A percentile compares a stretch with the other conserved stretches of the same genome.
These are phyloP conservation scores for Suillus variegatus DNA, from an alignment of 768 basidiomycete genomes.

Conservation along the genomic window DNA sequence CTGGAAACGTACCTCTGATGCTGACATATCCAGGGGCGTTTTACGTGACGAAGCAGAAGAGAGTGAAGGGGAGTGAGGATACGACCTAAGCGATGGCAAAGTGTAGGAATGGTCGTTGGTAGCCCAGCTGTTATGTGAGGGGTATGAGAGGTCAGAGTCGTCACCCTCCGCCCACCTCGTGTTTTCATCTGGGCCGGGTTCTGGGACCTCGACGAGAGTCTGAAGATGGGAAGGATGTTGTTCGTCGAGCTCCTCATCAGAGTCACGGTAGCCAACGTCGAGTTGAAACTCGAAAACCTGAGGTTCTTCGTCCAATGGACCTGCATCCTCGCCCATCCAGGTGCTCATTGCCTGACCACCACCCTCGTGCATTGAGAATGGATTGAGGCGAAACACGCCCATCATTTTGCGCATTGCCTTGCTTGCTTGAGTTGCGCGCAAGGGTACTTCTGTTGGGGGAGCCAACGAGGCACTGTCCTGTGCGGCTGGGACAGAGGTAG, in stretches of 20 bases:
- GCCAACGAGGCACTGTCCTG: constrained; percentile 42
- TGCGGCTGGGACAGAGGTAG: constrained; percentile 27
- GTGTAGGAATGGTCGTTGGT: constrained; percentile 30
- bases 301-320: constrained; percentile 62
- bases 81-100: constrained; percentile 30
- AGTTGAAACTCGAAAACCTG: constrained; percentile 69
- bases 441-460: constrained; percentile 66
- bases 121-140: constrained; percentile 29
- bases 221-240: constrained; percentile 18
- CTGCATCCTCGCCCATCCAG: constrained; percentile 53
- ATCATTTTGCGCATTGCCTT: constrained; percentile 75
- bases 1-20: constrained; percentile 27
- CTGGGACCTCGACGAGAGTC: constrained; percentile 7
- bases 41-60: constrained; percentile 28
- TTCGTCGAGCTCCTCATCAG: constrained; percentile 13
- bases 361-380: constrained; percentile 67
- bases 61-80: constrained; percentile 27
- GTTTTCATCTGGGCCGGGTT: constrained; percentile 21
- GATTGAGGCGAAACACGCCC: constrained; percentile 76
- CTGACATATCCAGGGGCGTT: constrained; percentile 22
- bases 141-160: constrained; percentile 21
- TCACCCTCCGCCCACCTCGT: constrained; percentile 26
- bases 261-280: constrained; percentile 33
- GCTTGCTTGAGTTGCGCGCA: constrained; percentile 74
- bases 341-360: constrained; percentile 41